These are phyloP conservation scores for Puccinia novopanici DNA, from an alignment of 1,284 basidiomycete species.

Conservation along the genomic window DNA sequence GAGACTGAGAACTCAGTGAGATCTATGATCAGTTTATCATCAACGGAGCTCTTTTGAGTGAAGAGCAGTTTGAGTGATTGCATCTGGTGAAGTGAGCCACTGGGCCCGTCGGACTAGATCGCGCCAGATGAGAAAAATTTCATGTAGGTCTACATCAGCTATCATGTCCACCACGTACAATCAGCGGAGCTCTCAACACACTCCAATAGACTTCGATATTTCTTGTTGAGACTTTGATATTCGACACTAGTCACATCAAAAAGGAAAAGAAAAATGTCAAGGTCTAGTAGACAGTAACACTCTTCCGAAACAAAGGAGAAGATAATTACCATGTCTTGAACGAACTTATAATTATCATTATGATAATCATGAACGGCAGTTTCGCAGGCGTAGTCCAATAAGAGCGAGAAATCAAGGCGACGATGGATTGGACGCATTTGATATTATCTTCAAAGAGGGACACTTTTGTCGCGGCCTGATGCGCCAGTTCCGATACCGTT, in stretches of 20 bases:
- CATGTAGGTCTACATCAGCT: neutral
- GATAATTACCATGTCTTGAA: constrained; percentile 32
- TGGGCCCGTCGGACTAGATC: constrained; percentile 43
- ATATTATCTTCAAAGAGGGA: constrained; percentile 83
- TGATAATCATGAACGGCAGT: constrained; percentile 61
- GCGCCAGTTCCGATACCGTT: constrained; percentile 72
- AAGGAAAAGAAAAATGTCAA: constrained; percentile 53
- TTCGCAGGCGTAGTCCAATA: constrained; percentile 73
- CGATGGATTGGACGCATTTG: constrained; percentile 71
- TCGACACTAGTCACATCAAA: constrained; percentile 55
- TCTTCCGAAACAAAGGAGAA: constrained; percentile 22
- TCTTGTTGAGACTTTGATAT: constrained; percentile 66
- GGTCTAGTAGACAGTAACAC: constrained; percentile 57
- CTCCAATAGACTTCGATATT: constrained; percentile 69
- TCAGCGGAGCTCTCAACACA: constrained; percentile 11
- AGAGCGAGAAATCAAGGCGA: constrained; percentile 71
- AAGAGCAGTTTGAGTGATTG: constrained; percentile 19
- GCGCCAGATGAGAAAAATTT: neutral
- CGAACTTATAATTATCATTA: constrained; percentile 49
- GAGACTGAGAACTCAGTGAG: constrained; percentile 39
- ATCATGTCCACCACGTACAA: neutral
- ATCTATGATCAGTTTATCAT: constrained; percentile 43
- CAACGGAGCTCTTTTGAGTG: constrained; percentile 8
- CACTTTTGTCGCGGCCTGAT: constrained; percentile 71
- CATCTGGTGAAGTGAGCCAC: constrained; percentile 29